phyloP scores from a whole-genome alignment of 106 monocot species.

The Dioscorea zingiberensis region DNA sequence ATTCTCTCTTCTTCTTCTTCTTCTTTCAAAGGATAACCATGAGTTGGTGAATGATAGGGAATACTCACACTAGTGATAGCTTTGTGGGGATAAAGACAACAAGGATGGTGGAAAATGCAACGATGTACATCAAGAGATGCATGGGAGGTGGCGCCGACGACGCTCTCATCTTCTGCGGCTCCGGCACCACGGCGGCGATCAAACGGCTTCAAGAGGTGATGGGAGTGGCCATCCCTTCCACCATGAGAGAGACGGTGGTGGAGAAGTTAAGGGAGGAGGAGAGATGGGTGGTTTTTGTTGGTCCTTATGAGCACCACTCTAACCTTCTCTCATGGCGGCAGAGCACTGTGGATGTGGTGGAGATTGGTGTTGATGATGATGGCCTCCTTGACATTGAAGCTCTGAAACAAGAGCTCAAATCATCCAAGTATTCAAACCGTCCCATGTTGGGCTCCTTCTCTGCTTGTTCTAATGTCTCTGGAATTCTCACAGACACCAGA shows the following conservation, averaged over 20 bases:
- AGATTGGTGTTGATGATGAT: slow-evolving; percentile 32
- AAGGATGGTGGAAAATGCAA: slow-evolving; percentile 16
- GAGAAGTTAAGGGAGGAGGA: slow-evolving; percentile 20
- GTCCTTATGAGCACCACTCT: slow-evolving; percentile 55
- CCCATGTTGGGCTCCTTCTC: slow-evolving; percentile 59
- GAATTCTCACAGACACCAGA: slow-evolving; percentile 33
- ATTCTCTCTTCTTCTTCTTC: not conserved
- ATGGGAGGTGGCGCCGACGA: slow-evolving; percentile 23
- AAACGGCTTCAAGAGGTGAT: slow-evolving; percentile 49
- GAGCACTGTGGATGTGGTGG: slow-evolving; percentile 39
- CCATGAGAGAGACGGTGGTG: slow-evolving; percentile 7
- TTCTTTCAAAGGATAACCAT: not conserved
- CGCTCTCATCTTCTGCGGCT: slow-evolving; percentile 39
- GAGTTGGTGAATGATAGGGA: slow-evolving; percentile 7
- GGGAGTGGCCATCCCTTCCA: slow-evolving; percentile 35
- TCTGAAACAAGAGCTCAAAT: slow-evolving; percentile 10
- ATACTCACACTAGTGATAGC: slow-evolving; percentile 47
- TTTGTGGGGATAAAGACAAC: slow-evolving; percentile 30
- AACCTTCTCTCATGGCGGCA: slow-evolving; percentile 55
- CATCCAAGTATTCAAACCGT: slow-evolving; percentile 10
- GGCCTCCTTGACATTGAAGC: slow-evolving; percentile 29
- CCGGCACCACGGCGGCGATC: slow-evolving; percentile 36
- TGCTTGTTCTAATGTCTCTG: slow-evolving; percentile 54
- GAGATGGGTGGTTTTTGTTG: slow-evolving; percentile 55
- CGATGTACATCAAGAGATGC: slow-evolving; percentile 40